A percentile compares a stretch with the other conserved stretches of the same genome.
phyloP scores from a whole-genome alignment of 2,329 filamentous ascomycete genomes.

The Penicillium sp. region DNA sequence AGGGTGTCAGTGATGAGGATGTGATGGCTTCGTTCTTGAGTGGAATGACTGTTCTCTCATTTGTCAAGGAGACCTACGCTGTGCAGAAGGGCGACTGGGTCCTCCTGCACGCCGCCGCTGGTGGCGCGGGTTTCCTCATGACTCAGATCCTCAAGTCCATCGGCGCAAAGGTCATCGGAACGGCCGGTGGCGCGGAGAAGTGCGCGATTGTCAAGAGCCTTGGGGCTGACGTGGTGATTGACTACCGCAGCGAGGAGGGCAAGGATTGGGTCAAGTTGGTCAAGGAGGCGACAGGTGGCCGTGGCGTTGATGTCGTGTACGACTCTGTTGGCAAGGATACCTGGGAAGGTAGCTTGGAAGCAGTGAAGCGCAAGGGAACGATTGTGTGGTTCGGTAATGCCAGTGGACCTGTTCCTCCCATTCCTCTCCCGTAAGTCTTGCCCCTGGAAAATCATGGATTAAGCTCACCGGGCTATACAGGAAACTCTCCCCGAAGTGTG shows the following conservation, averaged over 20 bases:
- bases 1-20: conserved; percentile 58
- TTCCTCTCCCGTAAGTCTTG: conserved; percentile 58
- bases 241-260: conserved; percentile 81
- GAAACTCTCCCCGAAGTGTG: conserved; percentile 69
- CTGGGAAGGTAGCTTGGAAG: conserved; percentile 75
- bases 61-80: conserved; percentile 70
- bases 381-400: conserved; percentile 81
- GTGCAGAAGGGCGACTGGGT: conserved; percentile 78
- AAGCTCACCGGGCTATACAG: conserved; percentile 17
- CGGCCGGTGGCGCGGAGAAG: conserved; percentile 73
- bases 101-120: conserved; percentile 81
- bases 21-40: conserved; percentile 74
- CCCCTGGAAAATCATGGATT: conserved; percentile 17
- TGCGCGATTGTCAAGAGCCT: conserved; percentile 63
- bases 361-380: conserved; percentile 73
- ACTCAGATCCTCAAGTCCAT: conserved; percentile 71
- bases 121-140: conserved; percentile 75
- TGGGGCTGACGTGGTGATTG: conserved; percentile 71
- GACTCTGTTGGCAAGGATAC: conserved; percentile 85
- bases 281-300: conserved; percentile 77
- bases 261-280: conserved; percentile 76
- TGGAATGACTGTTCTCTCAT: conserved; percentile 77
- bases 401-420: conserved; percentile 72
- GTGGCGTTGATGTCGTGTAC: conserved; percentile 76
- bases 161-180: conserved; percentile 77